Evolutionary conservation across 2,329 filamentous ascomycete genomes (phyloP).

Genomic region (Xylariales sp.): DNA sequence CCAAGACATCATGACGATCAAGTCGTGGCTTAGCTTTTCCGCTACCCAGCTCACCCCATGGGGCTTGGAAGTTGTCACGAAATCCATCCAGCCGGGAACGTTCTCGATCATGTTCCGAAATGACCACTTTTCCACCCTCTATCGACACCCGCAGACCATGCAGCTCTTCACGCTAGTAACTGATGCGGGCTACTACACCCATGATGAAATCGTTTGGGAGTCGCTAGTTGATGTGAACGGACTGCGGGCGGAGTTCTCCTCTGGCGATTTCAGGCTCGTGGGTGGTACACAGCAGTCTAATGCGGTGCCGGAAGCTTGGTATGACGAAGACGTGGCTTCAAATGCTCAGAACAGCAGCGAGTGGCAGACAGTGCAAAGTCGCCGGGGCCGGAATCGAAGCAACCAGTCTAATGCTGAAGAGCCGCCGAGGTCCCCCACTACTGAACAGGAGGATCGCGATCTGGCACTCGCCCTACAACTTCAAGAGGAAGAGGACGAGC

Average conservation of each 20-base stretch:
- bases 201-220: conserved; percentile 95
- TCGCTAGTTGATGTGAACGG: conserved; percentile 85
- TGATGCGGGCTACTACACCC: conserved; percentile 81
- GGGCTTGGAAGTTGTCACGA: conserved; percentile 71
- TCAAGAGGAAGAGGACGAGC: conserved; percentile 89
- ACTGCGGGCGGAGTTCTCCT: conserved; percentile 75
- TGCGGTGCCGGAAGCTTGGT: conserved; percentile 9
- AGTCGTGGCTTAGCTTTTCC: conserved; percentile 72
- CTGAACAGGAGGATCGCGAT: conserved; percentile 77
- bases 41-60: conserved; percentile 83
- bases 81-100: conserved; percentile 68
- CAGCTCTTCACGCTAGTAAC: conserved; percentile 83
- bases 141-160: conserved; percentile 75
- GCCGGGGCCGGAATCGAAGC: conserved; percentile 20
- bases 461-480: conserved; percentile 86
- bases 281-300: conserved; percentile 44
- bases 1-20: conserved; percentile 80
- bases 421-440: conserved; percentile 32
- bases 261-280: conserved; percentile 86
- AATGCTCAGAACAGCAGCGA: conserved; percentile 30
- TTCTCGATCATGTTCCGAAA: conserved; percentile 94
- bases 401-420: conserved; percentile 12
- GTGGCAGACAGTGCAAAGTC: conserved; percentile 53
- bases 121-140: conserved; percentile 93
- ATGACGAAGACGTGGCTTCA: conserved; percentile 12